phyloP scores from a whole-genome alignment of 108 stramenopile species.

The Mediolabrus comicus region DNA sequence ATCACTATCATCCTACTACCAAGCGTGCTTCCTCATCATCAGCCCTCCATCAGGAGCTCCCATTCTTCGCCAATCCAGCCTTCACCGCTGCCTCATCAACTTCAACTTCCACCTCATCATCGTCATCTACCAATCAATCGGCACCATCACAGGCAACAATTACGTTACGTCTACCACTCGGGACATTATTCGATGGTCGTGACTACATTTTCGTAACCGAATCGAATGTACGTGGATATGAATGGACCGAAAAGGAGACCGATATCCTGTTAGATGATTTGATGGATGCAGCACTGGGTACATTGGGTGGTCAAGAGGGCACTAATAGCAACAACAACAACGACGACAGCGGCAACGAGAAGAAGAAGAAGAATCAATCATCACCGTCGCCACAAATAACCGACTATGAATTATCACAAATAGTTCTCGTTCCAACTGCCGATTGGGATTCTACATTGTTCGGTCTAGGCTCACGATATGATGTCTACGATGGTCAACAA shows the following conservation, averaged over 20 bases:
- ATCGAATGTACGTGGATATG: slow-evolving; percentile 51
- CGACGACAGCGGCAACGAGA: not conserved
- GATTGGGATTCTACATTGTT: slow-evolving; percentile 45
- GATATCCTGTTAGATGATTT: slow-evolving; percentile 52
- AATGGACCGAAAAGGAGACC: slow-evolving; percentile 48
- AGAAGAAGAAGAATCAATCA: not conserved
- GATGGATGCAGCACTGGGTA: slow-evolving; percentile 32
- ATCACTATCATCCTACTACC: not conserved
- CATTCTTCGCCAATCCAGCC: slow-evolving; percentile 9
- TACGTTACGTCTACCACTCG: slow-evolving; percentile 42
- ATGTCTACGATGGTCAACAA: slow-evolving; percentile 63
- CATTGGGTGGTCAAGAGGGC: not conserved
- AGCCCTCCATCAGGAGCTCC: not conserved
- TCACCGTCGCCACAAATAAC: not conserved
- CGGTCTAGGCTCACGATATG: slow-evolving; percentile 49
- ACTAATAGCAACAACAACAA: not conserved
- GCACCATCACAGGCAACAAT: not conserved
- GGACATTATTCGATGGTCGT: slow-evolving; percentile 54
- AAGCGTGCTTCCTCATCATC: not conserved
- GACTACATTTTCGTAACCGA: slow-evolving; percentile 55
- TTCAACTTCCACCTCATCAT: not conserved
- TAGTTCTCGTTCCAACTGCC: slow-evolving; percentile 52
- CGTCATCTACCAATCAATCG: not conserved
- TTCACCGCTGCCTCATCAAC: not conserved
- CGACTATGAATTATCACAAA: slow-evolving; percentile 56